Base-by-base conservation (phyloP, 2,329 filamentous ascomycete genomes). In the Penicillium palitans region DNA sequence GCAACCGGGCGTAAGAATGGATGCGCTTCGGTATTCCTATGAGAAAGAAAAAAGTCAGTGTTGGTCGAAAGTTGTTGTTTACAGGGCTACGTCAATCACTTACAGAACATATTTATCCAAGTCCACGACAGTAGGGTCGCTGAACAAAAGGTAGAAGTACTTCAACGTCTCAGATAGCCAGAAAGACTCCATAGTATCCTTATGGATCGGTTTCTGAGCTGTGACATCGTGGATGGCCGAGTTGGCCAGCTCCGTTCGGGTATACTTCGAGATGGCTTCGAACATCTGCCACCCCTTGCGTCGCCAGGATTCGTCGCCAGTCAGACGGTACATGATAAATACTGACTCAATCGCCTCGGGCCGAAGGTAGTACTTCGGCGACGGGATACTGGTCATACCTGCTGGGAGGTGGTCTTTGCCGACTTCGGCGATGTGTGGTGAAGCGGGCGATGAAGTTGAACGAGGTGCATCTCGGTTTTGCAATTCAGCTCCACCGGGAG, bases 321-420 rank as follows among this genome's bases (percentile, higher is more conserved):
- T 91, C 58, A 90, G 80, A 57, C 89, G 84, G 72, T 88, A 91
- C 79, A 93, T 84, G 69, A 91, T 84, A 73, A 91, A 93, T 5
- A 95, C 84, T 15, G 86, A 89, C 77, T 93, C 90, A 54, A 93
- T 91, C 2, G 90, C 90, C 75, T 93, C 90, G 21, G 90, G 90
- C 8, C 78, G 69, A 70, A 81, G 65, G 33, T 76, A 70, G 62
- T 79, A 81, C 55, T 76, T 69, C 3, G 73, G 68, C 12, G 67
- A 67, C 1, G 64, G 62, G 40, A 81, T 74, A 33, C 70, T 70
- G 10, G 73, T 74, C 61, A 80, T 74, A 6, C 78, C 78, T 15
- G 72, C 66, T 13, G 78, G 77, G 31, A 80, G 68, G 41, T 76
- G 76, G 57, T 79, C 75, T 47, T 76, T 72, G n/a, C 72, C 67